These are phyloP conservation scores for Bryoglossum gracile DNA, from an alignment of 495 filamentous ascomycete species.

Conservation along the genomic window DNA sequence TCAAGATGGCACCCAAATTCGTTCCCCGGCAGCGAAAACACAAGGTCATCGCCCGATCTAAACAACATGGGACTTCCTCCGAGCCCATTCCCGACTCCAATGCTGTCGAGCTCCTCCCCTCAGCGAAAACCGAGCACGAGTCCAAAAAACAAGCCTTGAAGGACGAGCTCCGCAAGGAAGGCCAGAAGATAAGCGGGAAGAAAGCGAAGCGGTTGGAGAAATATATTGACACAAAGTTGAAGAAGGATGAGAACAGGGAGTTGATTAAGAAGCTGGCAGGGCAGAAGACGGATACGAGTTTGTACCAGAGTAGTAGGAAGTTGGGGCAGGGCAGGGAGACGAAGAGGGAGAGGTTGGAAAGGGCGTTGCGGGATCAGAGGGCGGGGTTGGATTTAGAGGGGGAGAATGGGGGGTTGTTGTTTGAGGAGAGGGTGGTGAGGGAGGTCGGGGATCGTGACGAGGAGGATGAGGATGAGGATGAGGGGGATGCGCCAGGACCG, in stretches of 20 bases:
- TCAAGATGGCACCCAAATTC: conserved; percentile 67
- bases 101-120: conserved; percentile 54
- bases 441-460: conserved; percentile 13
- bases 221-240: conserved; percentile 94
- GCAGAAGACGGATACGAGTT: conserved; percentile 71
- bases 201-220: conserved; percentile 94
- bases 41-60: conserved; percentile 48
- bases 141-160: conserved; percentile 50
- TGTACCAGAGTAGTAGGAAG: conserved; percentile 66
- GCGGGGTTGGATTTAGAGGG: conserved; percentile 28
- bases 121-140: conserved; percentile 59
- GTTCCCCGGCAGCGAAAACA: conserved; percentile 77
- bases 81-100: conserved; percentile 53
- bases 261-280: conserved; percentile 75
- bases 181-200: conserved; percentile 75
- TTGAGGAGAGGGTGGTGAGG: conserved; percentile 29
- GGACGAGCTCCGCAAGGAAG: conserved; percentile 59
- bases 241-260: conserved; percentile 85
- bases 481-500: conserved; percentile 26
- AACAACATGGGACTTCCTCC: conserved; percentile 35
- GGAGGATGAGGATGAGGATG: conserved; percentile 6
- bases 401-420: conserved; percentile 37
- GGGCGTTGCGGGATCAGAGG: conserved; percentile 42
- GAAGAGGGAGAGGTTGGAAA: conserved; percentile 56
- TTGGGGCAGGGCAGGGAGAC: conserved; percentile 60